Evolutionary conservation across 2,329 filamentous ascomycete genomes (phyloP).

Genomic region (Calonectria pteridis): DNA sequence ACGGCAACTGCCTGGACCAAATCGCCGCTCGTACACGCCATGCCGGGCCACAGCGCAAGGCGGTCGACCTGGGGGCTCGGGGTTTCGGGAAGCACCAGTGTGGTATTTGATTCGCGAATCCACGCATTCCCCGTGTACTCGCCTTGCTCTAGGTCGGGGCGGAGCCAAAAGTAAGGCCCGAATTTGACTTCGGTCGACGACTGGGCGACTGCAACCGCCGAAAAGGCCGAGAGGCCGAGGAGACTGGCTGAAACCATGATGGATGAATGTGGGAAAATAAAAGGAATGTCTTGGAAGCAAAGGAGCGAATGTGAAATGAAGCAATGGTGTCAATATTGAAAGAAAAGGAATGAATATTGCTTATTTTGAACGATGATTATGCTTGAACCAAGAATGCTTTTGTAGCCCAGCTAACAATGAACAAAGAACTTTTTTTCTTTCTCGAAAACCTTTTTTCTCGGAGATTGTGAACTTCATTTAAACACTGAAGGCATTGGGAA

Average conservation of each 20-base stretch:
- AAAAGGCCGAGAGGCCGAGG: neutral
- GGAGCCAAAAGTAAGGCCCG: neutral
- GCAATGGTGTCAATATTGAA: neutral
- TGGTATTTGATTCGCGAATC: neutral
- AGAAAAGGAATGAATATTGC: neutral
- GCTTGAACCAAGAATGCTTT: neutral
- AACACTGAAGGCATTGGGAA: neutral
- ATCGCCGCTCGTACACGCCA: neutral
- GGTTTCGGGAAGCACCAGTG: neutral
- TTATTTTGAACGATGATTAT: neutral
- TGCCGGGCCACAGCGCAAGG: neutral
- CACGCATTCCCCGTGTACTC: neutral
- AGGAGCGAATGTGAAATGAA: neutral
- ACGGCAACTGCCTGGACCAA: neutral
- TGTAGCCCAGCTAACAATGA: neutral
- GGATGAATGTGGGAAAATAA: too few relatives aligned
- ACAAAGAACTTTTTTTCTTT: too few relatives aligned
- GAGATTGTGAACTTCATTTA: neutral
- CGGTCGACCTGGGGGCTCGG: neutral
- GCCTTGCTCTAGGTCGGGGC: neutral
- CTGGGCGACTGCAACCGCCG: neutral
- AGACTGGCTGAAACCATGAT: neutral
- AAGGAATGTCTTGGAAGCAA: neutral
- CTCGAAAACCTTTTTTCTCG: neutral
- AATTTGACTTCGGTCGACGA: neutral